These are phyloP conservation scores for Globisporangium cylindrosporum DNA, from an alignment of 352 stramenopile genomes.

Conservation along the genomic window DNA sequence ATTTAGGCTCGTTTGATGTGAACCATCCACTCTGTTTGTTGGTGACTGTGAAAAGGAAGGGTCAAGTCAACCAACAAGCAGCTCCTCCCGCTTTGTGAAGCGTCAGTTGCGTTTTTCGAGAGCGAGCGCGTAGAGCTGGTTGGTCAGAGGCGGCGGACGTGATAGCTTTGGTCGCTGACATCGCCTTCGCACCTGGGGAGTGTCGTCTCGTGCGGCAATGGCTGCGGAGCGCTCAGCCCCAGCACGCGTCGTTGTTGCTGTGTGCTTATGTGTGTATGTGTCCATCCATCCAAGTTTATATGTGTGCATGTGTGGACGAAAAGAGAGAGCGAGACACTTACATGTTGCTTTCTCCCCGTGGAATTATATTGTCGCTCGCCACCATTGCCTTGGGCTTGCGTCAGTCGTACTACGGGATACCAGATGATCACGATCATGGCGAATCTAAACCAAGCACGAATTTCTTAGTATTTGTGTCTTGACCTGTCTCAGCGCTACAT, in stretches of 20 bases:
- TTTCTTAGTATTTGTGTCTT: slow-evolving; percentile 63
- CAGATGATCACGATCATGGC: slow-evolving; percentile 62
- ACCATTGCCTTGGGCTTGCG: slow-evolving; percentile 75
- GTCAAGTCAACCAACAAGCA: neutral
- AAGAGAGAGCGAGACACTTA: neutral
- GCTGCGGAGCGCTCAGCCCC: neutral
- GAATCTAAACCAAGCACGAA: slow-evolving; percentile 84
- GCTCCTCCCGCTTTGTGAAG: neutral
- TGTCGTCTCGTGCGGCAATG: neutral
- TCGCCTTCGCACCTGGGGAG: no score
- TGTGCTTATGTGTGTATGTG: slow-evolving; percentile 5
- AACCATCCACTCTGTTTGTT: slow-evolving; percentile 20
- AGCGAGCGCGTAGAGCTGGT: neutral
- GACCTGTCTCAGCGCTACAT: slow-evolving; percentile 88
- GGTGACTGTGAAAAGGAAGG: neutral
- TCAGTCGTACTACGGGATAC: slow-evolving; percentile 82
- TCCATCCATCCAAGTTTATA: slow-evolving; percentile 5
- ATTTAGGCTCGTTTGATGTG: slow-evolving; percentile 12
- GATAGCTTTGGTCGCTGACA: no score
- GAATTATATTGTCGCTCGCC: slow-evolving; percentile 72
- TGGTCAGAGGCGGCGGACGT: no score
- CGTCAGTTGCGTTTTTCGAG: slow-evolving; percentile 30
- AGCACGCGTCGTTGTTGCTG: neutral
- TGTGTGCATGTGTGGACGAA: slow-evolving; percentile 8
- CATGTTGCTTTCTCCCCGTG: slow-evolving; percentile 24